A percentile compares a stretch with the other conserved stretches of the same genome.
phyloP scores from a whole-genome alignment of 176 grass and related monocot species.

The Saccharum spontaneum region DNA sequence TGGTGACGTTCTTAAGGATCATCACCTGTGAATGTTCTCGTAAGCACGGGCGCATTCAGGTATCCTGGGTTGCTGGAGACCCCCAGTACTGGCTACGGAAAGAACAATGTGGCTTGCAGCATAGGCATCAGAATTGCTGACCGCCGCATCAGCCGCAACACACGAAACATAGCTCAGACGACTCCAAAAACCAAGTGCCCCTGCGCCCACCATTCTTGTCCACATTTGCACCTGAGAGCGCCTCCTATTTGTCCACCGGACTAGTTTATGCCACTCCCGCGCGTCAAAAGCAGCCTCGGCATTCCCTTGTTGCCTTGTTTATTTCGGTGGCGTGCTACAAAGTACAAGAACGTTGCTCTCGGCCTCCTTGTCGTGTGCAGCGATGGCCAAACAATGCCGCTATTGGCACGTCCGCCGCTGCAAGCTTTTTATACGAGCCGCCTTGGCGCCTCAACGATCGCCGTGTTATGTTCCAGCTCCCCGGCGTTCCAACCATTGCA shows the following conservation, averaged over 20 bases:
- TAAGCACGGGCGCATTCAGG: background rate
- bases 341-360: constrained; percentile 26
- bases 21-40: no score
- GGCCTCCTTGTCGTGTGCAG: constrained; percentile 29
- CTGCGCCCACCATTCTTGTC: constrained; percentile 23
- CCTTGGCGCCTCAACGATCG: background rate
- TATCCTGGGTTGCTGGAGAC: background rate
- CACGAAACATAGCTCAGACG: background rate
- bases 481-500: background rate
- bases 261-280: background rate
- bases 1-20: no score
- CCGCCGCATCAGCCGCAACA: background rate
- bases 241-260: background rate
- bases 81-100: background rate
- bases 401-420: constrained; percentile 32
- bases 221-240: background rate
- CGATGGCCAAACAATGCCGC: background rate
- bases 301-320: constrained; percentile 33
- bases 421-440: background rate
- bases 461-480: background rate
- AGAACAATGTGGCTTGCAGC: background rate
- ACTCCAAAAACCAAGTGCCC: constrained; percentile 23
- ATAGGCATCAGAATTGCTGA: constrained; percentile 24
- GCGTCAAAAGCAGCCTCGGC: background rate
- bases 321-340: constrained; percentile 27